Percentiles rank a stretch among this genome's conserved stretches.
Evolutionary conservation across 345 rosid species (phyloP).

Genomic region (Eucalyptus regnans): DNA sequence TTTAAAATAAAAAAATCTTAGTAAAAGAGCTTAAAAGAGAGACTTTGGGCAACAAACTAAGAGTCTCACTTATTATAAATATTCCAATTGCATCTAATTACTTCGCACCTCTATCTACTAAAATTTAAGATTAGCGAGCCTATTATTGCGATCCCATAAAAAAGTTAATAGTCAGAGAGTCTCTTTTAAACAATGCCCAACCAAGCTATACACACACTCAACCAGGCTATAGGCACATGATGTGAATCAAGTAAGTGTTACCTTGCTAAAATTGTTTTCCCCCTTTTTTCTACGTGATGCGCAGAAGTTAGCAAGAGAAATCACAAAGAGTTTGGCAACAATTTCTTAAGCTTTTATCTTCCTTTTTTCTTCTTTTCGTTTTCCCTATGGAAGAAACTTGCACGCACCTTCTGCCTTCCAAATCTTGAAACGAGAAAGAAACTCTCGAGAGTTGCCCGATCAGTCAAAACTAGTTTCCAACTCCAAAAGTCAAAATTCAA

Average conservation of each 20-base stretch:
- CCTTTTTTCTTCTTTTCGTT: not conserved
- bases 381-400: not conserved
- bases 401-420: not conserved
- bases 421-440: not conserved
- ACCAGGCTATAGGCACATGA: accelerated
- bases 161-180: not conserved
- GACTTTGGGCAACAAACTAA: not conserved
- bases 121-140: accelerated
- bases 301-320: not conserved
- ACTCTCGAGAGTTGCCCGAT: not conserved
- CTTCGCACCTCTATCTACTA: accelerated
- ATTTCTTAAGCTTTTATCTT: not conserved
- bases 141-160: accelerated
- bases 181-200: not conserved
- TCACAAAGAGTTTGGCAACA: not conserved
- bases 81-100: not conserved
- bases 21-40: not conserved
- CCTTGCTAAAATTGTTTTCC: accelerated
- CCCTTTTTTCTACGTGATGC: not conserved
- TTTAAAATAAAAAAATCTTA: not conserved
- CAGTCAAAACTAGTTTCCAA: not conserved
- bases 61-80: not conserved
- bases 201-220: not conserved
- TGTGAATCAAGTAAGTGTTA: accelerated
- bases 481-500: not conserved